Percentiles rank a stretch among this genome's conserved stretches.
These are phyloP conservation scores for Bertia moriformis DNA, from an alignment of 2,329 filamentous ascomycete genomes.

Conservation along the genomic window DNA sequence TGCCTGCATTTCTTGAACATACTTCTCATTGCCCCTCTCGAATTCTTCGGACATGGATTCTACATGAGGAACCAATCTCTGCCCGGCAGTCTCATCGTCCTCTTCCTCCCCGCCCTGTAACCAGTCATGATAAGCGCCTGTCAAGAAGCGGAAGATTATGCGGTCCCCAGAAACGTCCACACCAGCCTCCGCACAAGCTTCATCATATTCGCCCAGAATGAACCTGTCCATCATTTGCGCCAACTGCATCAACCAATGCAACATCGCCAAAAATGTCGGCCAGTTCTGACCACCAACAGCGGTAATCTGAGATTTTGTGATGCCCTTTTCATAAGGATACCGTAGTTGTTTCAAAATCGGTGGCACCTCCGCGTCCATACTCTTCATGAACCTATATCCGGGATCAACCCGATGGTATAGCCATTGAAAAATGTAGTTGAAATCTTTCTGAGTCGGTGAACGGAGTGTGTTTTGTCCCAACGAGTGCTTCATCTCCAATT, in stretches of 20 bases:
- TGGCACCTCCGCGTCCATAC: conserved; percentile 88
- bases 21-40: conserved; percentile 69
- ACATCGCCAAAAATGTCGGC: conserved; percentile 80
- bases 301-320: conserved; percentile 88
- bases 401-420: conserved; percentile 92
- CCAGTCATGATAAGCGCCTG: conserved; percentile 84
- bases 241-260: conserved; percentile 99
- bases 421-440: conserved; percentile 96
- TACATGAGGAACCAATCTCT: conserved; percentile 68
- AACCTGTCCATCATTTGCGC: conserved; percentile 87
- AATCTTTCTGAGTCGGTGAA: conserved; percentile 94
- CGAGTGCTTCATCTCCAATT: conserved; percentile 91
- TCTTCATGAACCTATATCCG: conserved; percentile 81
- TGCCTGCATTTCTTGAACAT: conserved; percentile 68
- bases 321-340: conserved; percentile 88
- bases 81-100: conserved; percentile 68
- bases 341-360: conserved; percentile 82
- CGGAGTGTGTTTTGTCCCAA: conserved; percentile 83
- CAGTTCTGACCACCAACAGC: conserved; percentile 95
- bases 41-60: conserved; percentile 80
- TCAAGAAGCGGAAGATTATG: conserved; percentile 87
- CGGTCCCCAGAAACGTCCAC: conserved; percentile 79
- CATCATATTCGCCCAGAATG: conserved; percentile 64
- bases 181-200: conserved; percentile 75
- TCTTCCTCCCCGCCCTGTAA: conserved; percentile 81